Base-by-base conservation (phyloP, 1,284 basidiomycete species). In the Xerocomus nothofagi region DNA sequence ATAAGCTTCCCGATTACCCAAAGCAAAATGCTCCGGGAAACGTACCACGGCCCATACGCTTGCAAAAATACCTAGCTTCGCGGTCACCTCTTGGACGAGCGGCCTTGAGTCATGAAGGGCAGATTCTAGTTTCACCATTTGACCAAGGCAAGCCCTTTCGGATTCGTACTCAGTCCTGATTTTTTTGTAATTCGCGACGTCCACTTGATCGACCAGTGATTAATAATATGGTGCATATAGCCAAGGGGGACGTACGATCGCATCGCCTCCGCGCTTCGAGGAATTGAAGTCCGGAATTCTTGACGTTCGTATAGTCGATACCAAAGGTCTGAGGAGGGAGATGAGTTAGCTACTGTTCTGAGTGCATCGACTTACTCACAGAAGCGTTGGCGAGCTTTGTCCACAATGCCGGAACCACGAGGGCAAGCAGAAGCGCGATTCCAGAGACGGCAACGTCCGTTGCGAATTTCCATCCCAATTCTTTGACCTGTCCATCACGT, bases 31-130 rank as follows among this genome's bases (percentile, higher is more conserved):
- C 14, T 21, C 3, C 1, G 14, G 11, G 18, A n/a, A 11, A 57
- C 60, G 26, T 40, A 62, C 58, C 9, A 55, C 51, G 4, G 58
- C 55, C 57, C 58, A 62, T 6, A 58, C 58, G 1, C 27, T 49
- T 15, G 47, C 54, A 33, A 59, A 60, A 1, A 60, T 40, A 0
- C 58, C 57, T 2, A 59, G 44, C 21, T 55, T 59, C 21, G 8
- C 38, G 2, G 55, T 58, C 31, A 59, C 49, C 5, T 59, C 58
- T 21, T 58, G 55, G 30, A 59, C 44, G 37, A 62, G 50, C 14
- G 57, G 57, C 15, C 44, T 43, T 7, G 60, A 32, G 7, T 50
- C 36, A 8, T 41, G 44, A 6, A 59, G 47, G 10, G 45, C 32
- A 17, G 42, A 31, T 26, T 57, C 39, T 1, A 60, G 31, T 26